These are phyloP conservation scores for Candida incommunis DNA, from an alignment of 805 yeast species.

Conservation along the genomic window DNA sequence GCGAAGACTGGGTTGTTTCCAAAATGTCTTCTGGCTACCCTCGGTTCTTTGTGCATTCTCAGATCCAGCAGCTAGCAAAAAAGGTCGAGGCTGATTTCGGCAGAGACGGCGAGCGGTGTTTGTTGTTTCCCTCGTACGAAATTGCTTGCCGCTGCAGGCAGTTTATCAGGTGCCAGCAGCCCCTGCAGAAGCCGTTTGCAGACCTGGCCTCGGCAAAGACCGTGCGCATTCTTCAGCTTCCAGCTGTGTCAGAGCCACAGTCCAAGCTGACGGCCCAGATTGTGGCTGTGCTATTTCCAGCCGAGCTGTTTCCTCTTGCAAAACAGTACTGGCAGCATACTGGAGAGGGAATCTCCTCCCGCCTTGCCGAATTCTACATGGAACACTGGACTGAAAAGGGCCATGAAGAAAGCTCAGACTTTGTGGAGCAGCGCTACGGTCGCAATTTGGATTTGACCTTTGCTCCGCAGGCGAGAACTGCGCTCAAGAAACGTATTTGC, in stretches of 20 bases:
- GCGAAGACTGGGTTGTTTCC: slow-evolving; percentile 62
- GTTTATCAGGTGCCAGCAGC: slow-evolving; percentile 34
- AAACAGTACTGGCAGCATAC: slow-evolving; percentile 94
- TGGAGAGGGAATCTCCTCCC: slow-evolving; percentile 91
- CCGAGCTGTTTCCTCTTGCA: slow-evolving; percentile 43
- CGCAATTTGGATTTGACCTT: slow-evolving; percentile 69
- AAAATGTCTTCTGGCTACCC: slow-evolving; percentile 86
- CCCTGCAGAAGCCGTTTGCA: slow-evolving; percentile 23
- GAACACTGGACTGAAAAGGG: slow-evolving; percentile 18
- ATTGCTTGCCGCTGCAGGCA: slow-evolving; percentile 79
- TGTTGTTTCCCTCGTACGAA: slow-evolving; percentile 63
- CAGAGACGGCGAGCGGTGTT: slow-evolving; percentile 57
- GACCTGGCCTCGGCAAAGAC: slow-evolving; percentile 33
- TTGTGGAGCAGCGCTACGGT: slow-evolving; percentile 83
- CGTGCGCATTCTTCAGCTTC: slow-evolving; percentile 21
- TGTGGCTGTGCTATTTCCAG: slow-evolving; percentile 67
- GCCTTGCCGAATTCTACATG: slow-evolving; percentile 74
- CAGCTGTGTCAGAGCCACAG: slow-evolving; percentile 14
- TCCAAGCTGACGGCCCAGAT: slow-evolving; percentile 44
- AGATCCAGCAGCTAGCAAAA: slow-evolving; percentile 19
- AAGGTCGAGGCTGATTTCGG: slow-evolving; percentile 51
- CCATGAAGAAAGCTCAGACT: slow-evolving; percentile 34
- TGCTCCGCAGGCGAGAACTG: slow-evolving; percentile 60
- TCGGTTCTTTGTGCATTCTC: slow-evolving; percentile 31
- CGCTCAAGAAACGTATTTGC: slow-evolving; percentile 55